Percentiles rank a stretch among this genome's conserved stretches.
These are phyloP conservation scores for Arabis alpina DNA, from an alignment of 345 rosid species.

Conservation along the genomic window DNA sequence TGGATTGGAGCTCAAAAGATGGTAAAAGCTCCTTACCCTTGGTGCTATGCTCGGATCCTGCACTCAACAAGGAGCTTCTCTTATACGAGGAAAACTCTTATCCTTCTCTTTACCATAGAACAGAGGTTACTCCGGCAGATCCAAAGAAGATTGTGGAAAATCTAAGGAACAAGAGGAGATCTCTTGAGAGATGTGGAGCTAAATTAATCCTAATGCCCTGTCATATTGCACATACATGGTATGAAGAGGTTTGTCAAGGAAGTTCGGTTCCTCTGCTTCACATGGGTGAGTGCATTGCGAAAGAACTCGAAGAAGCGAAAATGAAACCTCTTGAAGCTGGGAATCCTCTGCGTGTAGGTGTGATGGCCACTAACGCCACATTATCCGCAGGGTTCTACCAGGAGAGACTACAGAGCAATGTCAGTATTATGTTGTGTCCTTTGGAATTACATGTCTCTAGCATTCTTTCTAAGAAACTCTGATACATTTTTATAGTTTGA, in stretches of 20 bases:
- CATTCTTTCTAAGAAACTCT: neutral
- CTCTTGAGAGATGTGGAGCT: conserved; percentile 71
- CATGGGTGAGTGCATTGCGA: conserved; percentile 64
- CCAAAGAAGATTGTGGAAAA: conserved; percentile 47
- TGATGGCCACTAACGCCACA: conserved; percentile 53
- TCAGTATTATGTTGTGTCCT: conserved; percentile 31
- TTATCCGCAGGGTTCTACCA: conserved; percentile 57
- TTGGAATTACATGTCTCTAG: neutral
- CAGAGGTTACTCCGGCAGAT: conserved; percentile 43
- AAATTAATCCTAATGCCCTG: conserved; percentile 70
- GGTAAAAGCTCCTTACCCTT: conserved; percentile 59
- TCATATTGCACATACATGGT: conserved; percentile 63
- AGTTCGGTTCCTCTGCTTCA: conserved; percentile 62
- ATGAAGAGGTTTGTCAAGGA: conserved; percentile 56
- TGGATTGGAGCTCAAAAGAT: conserved; percentile 55
- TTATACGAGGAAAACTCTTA: conserved; percentile 52
- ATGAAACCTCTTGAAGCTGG: conserved; percentile 75
- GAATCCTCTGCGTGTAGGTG: conserved; percentile 59
- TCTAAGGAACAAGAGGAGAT: conserved; percentile 53
- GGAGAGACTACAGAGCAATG: conserved; percentile 65
- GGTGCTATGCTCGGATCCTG: conserved; percentile 75
- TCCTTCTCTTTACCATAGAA: conserved; percentile 47
- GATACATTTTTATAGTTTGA: neutral
- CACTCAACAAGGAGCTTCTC: conserved; percentile 56
- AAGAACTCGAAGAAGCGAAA: conserved; percentile 60